Percentiles rank a stretch among this genome's conserved stretches.
These are phyloP conservation scores for Cytospora schulzeri DNA, from an alignment of 2,329 filamentous ascomycete species.

Conservation along the genomic window DNA sequence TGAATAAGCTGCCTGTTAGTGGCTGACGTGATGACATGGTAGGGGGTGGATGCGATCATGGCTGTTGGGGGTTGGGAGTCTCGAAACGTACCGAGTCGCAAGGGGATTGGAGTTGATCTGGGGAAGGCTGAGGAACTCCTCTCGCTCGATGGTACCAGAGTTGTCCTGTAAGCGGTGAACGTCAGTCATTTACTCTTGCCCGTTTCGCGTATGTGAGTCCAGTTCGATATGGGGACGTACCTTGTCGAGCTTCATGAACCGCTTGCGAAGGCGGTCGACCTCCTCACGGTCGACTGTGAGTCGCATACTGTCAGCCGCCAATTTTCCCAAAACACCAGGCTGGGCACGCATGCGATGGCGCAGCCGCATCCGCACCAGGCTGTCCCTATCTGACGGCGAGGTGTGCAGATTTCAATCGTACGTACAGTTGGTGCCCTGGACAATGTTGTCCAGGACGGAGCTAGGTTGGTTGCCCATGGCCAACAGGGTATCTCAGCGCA, in stretches of 20 bases:
- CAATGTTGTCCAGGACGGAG: constrained; percentile 88
- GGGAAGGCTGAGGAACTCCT: constrained; percentile 94
- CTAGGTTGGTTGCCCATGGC: constrained; percentile 70
- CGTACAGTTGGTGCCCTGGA: constrained; percentile 92
- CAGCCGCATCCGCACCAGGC: not conserved
- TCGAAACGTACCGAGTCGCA: constrained; percentile 78
- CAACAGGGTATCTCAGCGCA: constrained; percentile 3
- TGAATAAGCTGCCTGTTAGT: constrained; percentile 2
- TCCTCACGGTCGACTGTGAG: constrained; percentile 89
- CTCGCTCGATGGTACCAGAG: constrained; percentile 96
- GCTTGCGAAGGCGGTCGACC: constrained; percentile 91
- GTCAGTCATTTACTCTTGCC: constrained; percentile 3
- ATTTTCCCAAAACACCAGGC: not conserved
- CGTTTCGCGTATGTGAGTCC: not conserved
- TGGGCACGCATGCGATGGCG: not conserved
- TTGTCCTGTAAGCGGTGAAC: constrained; percentile 67
- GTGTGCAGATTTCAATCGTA: not conserved
- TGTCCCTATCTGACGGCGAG: not conserved
- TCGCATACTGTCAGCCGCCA: constrained; percentile 7
- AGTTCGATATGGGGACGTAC: constrained; percentile 50
- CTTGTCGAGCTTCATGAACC: constrained; percentile 99
- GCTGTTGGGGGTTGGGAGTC: constrained; percentile 10
- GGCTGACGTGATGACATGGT: not conserved
- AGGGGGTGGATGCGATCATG: not conserved
- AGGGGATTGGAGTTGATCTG: constrained; percentile 98